Conservation (phyloP, 305 asterid species). For the Ruellia speciosa region DNA sequence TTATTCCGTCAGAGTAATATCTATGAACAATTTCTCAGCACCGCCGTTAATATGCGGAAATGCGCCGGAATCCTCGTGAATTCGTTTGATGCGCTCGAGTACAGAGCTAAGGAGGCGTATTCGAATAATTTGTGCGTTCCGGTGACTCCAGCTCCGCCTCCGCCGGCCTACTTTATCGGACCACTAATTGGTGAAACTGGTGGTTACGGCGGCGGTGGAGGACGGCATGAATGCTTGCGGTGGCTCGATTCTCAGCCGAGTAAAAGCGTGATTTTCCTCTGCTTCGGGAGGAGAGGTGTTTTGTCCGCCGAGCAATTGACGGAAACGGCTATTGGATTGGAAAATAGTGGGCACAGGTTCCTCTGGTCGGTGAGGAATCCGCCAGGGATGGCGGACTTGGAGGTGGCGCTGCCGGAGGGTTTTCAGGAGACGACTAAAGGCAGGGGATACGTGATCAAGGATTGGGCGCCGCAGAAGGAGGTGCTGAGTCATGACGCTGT, state of each 20-base stretch:
- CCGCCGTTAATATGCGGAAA: constrained; percentile 20
- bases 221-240: constrained; percentile 28
- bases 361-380: constrained; percentile 40
- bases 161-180: constrained; percentile 32
- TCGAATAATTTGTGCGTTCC: constrained; percentile 25
- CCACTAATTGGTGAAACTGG: constrained; percentile 22
- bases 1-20: constrained; percentile 17
- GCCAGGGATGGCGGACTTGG: constrained; percentile 32
- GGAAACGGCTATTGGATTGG: constrained; percentile 35
- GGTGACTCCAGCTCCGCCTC: constrained; percentile 27
- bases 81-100: constrained; percentile 31
- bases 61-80: constrained; percentile 27
- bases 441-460: constrained; percentile 36
- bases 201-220: neutral
- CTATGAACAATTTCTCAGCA: constrained; percentile 24
- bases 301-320: constrained; percentile 28
- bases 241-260: constrained; percentile 42
- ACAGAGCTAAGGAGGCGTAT: constrained; percentile 27
- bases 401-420: constrained; percentile 41
- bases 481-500: constrained; percentile 45
- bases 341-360: constrained; percentile 33
- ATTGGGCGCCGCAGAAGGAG: constrained; percentile 65
- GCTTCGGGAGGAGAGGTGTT: constrained; percentile 39
- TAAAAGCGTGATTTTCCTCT: constrained; percentile 35
- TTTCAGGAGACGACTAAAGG: constrained; percentile 41